These are phyloP conservation scores for Clathrus columnatus DNA, from an alignment of 768 basidiomycete species.

Conservation along the genomic window DNA sequence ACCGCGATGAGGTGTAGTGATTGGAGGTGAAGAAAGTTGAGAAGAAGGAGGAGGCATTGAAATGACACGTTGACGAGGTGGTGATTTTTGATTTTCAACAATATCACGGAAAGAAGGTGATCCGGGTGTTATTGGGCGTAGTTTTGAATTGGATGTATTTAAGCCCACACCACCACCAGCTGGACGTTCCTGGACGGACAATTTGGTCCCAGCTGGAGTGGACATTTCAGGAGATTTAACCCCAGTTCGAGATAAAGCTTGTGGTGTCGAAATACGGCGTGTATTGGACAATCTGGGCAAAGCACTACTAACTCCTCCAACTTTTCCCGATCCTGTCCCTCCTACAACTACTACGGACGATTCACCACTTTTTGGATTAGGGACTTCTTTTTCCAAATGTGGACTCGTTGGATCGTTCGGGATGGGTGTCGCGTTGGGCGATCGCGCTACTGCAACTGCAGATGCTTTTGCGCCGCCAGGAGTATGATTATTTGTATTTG, in stretches of 20 bases:
- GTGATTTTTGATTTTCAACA: conserved; percentile 16
- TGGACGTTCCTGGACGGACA: conserved; percentile 15
- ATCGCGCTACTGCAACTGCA: conserved; percentile 17
- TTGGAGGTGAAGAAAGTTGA: conserved; percentile 15
- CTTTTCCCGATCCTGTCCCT: conserved; percentile 17
- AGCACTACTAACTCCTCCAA: conserved; percentile 26
- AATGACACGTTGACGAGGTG: conserved; percentile 34
- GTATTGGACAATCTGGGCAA: conserved; percentile 17
- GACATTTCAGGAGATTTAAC: conserved; percentile 20
- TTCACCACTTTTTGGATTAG: no score
- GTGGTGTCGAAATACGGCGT: conserved; percentile 17
- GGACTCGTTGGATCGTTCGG: conserved; percentile 19
- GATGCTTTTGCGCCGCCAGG: no score
- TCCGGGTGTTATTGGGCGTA: background rate
- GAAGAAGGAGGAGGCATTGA: conserved; percentile 34
- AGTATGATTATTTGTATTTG: no score
- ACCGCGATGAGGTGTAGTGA: conserved; percentile 13
- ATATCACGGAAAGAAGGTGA: background rate
- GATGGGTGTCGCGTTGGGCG: conserved; percentile 45
- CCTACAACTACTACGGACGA: no score
- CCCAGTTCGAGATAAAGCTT: conserved; percentile 4
- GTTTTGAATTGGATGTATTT: conserved; percentile 15
- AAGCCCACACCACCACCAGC: conserved; percentile 14
- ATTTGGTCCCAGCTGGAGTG: conserved; percentile 23
- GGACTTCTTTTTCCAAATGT: no score